Percentiles rank a stretch among this genome's conserved stretches.
Conservation (phyloP, 2,329 filamentous ascomycete genomes). For the Sclerotiophoma versabilis region DNA sequence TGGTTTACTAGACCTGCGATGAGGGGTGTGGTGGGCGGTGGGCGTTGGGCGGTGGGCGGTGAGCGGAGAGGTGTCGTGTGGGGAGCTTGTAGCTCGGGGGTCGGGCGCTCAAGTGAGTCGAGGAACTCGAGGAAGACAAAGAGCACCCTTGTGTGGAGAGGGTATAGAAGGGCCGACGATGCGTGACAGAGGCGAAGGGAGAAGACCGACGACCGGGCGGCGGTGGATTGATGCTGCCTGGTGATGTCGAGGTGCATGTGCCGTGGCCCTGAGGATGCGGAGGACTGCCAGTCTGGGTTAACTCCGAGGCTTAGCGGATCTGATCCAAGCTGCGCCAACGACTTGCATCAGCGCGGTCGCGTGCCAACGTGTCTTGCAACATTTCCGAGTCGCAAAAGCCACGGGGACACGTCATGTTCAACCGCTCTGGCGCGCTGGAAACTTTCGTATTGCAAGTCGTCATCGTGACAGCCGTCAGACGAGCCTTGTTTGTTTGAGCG, state of each 20-base stretch:
- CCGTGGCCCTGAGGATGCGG: slow-evolving; percentile 8
- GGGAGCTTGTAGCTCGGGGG: slow-evolving; percentile 6
- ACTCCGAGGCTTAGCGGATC: slow-evolving; percentile 28
- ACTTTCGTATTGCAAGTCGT: not conserved
- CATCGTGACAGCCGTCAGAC: not conserved
- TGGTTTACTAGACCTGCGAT: slow-evolving; percentile 11
- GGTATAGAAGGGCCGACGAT: not conserved
- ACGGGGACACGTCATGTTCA: slow-evolving; percentile 38
- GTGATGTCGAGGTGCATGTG: slow-evolving; percentile 19
- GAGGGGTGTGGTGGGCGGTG: slow-evolving; percentile 14
- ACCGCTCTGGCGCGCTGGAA: not conserved
- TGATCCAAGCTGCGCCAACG: slow-evolving; percentile 21
- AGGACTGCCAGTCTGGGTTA: slow-evolving; percentile 14
- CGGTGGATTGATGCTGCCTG: slow-evolving; percentile 13
- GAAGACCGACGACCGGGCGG: slow-evolving; percentile 1
- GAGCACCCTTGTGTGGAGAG: not conserved
- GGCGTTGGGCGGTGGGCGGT: too few relatives aligned
- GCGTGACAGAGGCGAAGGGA: not conserved
- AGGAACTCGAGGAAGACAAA: not conserved
- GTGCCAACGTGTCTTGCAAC: slow-evolving; percentile 8
- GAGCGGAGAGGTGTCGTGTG: slow-evolving; percentile 12
- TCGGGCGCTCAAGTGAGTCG: not conserved
- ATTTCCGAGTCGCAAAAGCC: slow-evolving; percentile 8
- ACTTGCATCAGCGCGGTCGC: slow-evolving; percentile 28
- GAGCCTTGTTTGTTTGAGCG: not conserved